Evolutionary conservation across 2,329 filamentous ascomycete species (phyloP).

Genomic region (Tolypocladium endophyticum): DNA sequence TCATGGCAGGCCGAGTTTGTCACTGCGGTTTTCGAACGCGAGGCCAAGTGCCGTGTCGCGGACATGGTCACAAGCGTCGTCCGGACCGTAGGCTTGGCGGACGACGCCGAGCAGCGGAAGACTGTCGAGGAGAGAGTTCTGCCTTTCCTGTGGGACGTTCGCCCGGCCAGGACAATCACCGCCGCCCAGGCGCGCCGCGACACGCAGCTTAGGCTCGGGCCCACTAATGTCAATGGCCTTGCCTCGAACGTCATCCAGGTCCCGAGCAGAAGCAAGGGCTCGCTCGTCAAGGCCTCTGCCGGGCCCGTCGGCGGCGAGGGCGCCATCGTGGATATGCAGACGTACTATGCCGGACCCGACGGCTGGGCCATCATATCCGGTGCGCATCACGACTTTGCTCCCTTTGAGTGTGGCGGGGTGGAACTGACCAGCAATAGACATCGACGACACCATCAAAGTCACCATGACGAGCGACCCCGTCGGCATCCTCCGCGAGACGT

Average conservation of each 20-base stretch:
- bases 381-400: slow-evolving; percentile 17
- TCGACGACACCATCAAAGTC: slow-evolving; percentile 93
- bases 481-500: slow-evolving; percentile 75
- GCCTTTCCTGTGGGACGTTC: slow-evolving; percentile 69
- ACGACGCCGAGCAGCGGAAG: slow-evolving; percentile 44
- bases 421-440: slow-evolving; percentile 40
- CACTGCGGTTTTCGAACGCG: slow-evolving; percentile 66
- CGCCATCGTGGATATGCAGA: slow-evolving; percentile 54
- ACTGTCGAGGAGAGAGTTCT: slow-evolving; percentile 59
- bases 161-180: slow-evolving; percentile 58
- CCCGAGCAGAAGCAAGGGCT: slow-evolving; percentile 34
- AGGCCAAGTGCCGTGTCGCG: slow-evolving; percentile 56
- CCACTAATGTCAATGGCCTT: slow-evolving; percentile 63
- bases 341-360: slow-evolving; percentile 61
- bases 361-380: slow-evolving; percentile 79
- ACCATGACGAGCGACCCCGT: slow-evolving; percentile 72
- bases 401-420: neutral
- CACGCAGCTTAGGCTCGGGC: slow-evolving; percentile 47
- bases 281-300: slow-evolving; percentile 34
- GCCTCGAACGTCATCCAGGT: slow-evolving; percentile 51
- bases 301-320: slow-evolving; percentile 38
- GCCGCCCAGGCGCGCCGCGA: slow-evolving; percentile 49
- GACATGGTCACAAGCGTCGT: slow-evolving; percentile 62
- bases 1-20: slow-evolving; percentile 77
- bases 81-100: slow-evolving; percentile 55